Percentiles rank a stretch among this genome's conserved stretches.
Evolutionary conservation across 2,329 filamentous ascomycete genomes (phyloP).

Genomic region (Penicillium capsulatum): DNA sequence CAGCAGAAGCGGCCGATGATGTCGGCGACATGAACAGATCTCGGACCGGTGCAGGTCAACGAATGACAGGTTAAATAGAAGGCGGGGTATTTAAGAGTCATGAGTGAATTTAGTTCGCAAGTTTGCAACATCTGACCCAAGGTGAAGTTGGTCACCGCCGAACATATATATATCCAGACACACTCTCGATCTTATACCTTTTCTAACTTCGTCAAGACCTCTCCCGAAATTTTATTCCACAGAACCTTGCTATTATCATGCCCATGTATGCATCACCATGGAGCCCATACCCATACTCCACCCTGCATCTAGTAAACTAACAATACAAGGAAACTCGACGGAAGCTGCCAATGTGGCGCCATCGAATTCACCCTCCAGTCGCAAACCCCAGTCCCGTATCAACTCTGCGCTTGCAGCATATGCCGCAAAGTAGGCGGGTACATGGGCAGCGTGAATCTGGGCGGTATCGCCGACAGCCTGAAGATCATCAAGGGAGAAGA

Average conservation of each 20-base stretch:
- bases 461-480: conserved; percentile 43
- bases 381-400: conserved; percentile 47
- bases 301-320: conserved; percentile 10
- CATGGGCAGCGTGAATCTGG: conserved; percentile 45
- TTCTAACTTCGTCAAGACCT: no score
- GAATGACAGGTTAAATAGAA: conserved; percentile 6
- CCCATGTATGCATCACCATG: conserved; percentile 18
- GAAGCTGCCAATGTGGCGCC: conserved; percentile 48
- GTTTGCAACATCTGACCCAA: no score
- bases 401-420: conserved; percentile 49
- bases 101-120: no score
- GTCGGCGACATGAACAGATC: conserved; percentile 4
- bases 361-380: conserved; percentile 47
- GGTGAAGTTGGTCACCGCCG: no score
- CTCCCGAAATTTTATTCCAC: no score
- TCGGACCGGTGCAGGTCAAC: background rate
- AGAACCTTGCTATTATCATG: no score
- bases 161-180: no score
- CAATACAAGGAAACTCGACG: conserved; percentile 42
- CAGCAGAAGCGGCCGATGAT: conserved; percentile 11
- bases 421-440: conserved; percentile 48
- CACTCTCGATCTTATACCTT: no score
- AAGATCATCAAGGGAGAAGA: conserved; percentile 42
- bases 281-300: background rate
- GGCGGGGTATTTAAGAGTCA: no score